Base-by-base conservation (phyloP, 139 green algal genomes). In the Limnomonas spitsbergensis region DNA sequence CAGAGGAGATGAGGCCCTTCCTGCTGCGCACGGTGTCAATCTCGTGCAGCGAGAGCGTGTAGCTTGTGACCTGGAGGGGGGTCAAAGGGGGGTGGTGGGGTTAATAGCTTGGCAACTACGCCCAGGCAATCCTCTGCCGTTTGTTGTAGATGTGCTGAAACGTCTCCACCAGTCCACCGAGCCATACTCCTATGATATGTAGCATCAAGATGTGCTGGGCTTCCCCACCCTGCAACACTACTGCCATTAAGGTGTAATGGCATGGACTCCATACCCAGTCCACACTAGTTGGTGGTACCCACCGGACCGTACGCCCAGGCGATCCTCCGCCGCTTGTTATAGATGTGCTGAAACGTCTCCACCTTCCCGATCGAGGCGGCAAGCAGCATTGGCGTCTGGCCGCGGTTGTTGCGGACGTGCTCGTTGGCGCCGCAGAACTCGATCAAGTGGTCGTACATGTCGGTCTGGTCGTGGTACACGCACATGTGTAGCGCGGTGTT, bases 401-500 rank as follows among this genome's bases (percentile, higher is more conserved):
- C 78, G 2, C 47, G 42, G 82, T 82, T 82, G 81, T 86, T 86
- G 69, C 78, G 78, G 68, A 84, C 77, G 75, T 85, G 61, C 78
- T 84, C 75, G 3, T 4, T 53, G 37, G 78, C 83, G 1, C 76
- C 85, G 69, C 85, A 88, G 77, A 83, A 88, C 67, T 88, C 85
- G 0, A 90, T 67, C 35, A 89, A 74, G 68, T 88, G 84, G 75
- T 91, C 87, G 52, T 85, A 91, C 87, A 90, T 91, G 74, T 91
- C 85, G 0, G 70, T 53, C 54, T 85, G 84, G 53, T 89, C 78
- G 72, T 89, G 81, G 32, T 76, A 80, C 4, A 86, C 78, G n/a
- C 77, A 83, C 81, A 89, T 78, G 78, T 89, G 84, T 53, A 84
- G 81, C 4, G 84, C 84, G 26, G 84, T 88, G 80, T 88, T 88